These are phyloP conservation scores for Candida verbasci DNA, from an alignment of 805 yeast genomes.

Conservation along the genomic window DNA sequence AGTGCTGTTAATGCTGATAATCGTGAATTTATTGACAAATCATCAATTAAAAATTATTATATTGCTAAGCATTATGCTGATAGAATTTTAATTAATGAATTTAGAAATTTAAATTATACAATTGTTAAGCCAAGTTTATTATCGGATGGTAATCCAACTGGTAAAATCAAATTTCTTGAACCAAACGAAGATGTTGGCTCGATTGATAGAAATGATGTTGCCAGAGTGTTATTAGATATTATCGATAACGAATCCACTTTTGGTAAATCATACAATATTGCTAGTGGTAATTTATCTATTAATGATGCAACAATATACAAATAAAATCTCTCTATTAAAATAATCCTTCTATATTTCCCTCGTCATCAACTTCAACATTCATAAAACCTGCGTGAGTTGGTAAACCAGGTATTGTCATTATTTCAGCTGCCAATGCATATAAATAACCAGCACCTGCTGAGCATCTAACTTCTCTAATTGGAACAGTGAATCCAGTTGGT, in stretches of 20 bases:
- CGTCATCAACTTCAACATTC: conserved; percentile 90
- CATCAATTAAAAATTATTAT: conserved; percentile 41
- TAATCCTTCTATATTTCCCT: conserved; percentile 90
- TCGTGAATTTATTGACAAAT: conserved; percentile 27
- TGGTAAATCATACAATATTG: conserved; percentile 41
- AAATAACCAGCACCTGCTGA: conserved; percentile 96
- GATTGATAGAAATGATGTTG: conserved; percentile 54
- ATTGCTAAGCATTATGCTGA: conserved; percentile 64
- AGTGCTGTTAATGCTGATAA: conserved; percentile 56
- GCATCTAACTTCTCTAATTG: conserved; percentile 90
- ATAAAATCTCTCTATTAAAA: conserved; percentile 41
- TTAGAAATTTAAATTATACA: conserved; percentile 46
- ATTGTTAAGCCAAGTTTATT: conserved; percentile 53
- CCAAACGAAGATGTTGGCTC: conserved; percentile 17
- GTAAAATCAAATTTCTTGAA: conserved; percentile 36
- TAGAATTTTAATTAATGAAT: conserved; percentile 32
- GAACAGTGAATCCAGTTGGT: conserved; percentile 90
- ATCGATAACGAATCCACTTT: conserved; percentile 34
- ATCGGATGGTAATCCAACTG: conserved; percentile 37
- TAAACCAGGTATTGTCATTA: conserved; percentile 95
- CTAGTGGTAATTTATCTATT: conserved; percentile 36
- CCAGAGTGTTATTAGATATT: conserved; percentile 36
- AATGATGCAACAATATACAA: conserved; percentile 2
- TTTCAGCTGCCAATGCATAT: conserved; percentile 95
- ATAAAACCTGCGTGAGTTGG: conserved; percentile 95